Conservation (phyloP, 768 basidiomycete genomes). For the Leccinum imitatum region DNA sequence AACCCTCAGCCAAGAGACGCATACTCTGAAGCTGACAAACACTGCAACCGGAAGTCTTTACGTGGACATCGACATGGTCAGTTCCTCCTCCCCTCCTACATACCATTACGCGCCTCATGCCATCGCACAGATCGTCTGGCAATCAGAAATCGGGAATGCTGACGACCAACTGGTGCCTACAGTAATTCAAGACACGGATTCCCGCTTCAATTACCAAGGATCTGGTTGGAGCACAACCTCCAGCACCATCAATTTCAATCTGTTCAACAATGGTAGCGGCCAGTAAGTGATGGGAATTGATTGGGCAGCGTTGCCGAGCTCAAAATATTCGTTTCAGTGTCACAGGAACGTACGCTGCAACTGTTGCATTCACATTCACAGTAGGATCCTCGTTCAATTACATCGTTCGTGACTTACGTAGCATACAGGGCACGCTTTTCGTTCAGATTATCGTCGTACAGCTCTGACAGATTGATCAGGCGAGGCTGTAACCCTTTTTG, state of each 20-base stretch:
- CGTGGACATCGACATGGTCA: slow-evolving; percentile 50
- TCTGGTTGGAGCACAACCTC: slow-evolving; percentile 36
- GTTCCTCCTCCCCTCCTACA: not conserved
- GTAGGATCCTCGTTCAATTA: slow-evolving; percentile 20
- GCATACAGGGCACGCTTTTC: slow-evolving; percentile 20
- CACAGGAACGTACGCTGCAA: slow-evolving; percentile 36
- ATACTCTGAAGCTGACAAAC: slow-evolving; percentile 36
- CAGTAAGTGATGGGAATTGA: slow-evolving; percentile 34
- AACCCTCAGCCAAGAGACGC: slow-evolving; percentile 34
- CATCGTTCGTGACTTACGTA: slow-evolving; percentile 6
- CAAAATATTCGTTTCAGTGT: slow-evolving; percentile 25
- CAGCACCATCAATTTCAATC: slow-evolving; percentile 32
- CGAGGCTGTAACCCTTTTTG: slow-evolving; percentile 44
- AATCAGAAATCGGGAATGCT: slow-evolving; percentile 25
- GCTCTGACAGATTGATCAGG: slow-evolving; percentile 27
- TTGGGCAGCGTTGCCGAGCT: not conserved
- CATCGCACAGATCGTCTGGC: slow-evolving; percentile 28
- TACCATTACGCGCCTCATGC: not conserved
- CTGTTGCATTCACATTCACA: slow-evolving; percentile 39
- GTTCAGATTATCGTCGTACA: not conserved
- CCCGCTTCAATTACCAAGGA: slow-evolving; percentile 40
- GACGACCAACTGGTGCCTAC: slow-evolving; percentile 17
- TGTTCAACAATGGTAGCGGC: slow-evolving; percentile 43
- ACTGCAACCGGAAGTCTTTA: slow-evolving; percentile 34
- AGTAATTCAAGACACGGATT: slow-evolving; percentile 37